Evolutionary conservation across 257 asterid species (phyloP).

Genomic region (Solanum dulcamara): DNA sequence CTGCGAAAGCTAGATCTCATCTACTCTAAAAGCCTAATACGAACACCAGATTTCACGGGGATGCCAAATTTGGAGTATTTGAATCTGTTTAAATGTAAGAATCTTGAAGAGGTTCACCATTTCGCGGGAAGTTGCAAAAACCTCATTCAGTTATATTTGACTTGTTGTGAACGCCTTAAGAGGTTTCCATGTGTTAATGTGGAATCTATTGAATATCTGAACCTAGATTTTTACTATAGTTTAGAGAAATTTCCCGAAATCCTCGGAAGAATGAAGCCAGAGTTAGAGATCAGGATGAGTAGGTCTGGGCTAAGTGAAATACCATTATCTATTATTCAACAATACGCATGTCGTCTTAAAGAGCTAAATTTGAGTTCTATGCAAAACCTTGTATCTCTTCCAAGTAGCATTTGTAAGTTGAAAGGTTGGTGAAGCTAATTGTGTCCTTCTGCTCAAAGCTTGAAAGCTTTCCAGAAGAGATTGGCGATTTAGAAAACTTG

Average conservation of each 20-base stretch:
- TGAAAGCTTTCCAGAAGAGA: background rate
- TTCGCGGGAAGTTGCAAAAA: background rate
- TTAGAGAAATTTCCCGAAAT: background rate
- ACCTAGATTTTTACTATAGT: background rate
- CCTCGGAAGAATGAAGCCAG: background rate
- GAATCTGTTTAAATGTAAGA: background rate
- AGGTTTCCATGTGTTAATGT: background rate
- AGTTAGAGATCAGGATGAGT: background rate
- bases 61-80: background rate
- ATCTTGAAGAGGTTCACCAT: background rate
- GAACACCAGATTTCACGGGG: background rate
- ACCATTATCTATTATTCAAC: no score
- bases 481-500: background rate
- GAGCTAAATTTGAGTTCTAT: background rate
- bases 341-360: no score
- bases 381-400: background rate
- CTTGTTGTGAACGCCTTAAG: no score
- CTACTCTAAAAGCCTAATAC: background rate
- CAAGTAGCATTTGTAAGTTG: background rate
- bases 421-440: background rate
- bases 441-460: background rate
- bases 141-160: no score
- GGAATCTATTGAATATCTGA: background rate
- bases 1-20: background rate
- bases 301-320: no score